Conservation (phyloP, 257 asterid species). For the Nicotiana paniculata region DNA sequence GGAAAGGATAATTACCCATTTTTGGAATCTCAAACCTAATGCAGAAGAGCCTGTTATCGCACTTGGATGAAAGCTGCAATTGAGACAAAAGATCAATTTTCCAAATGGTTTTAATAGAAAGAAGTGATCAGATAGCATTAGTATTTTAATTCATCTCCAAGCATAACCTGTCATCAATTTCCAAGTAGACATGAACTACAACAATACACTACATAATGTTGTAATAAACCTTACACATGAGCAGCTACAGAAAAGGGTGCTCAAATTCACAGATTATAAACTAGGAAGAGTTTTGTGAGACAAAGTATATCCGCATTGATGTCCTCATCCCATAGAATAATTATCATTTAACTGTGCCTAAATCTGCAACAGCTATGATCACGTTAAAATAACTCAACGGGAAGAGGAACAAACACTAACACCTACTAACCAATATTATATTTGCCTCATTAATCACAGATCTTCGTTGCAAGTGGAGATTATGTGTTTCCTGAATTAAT, state of each 20-base stretch:
- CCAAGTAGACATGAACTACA: not conserved
- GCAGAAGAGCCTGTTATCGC: conserved; percentile 70
- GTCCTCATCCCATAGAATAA: not conserved
- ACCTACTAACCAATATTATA: not conserved
- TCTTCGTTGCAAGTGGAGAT: conserved; percentile 3
- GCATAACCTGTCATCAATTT: not conserved
- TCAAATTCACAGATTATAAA: conserved; percentile 4
- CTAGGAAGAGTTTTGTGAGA: not conserved
- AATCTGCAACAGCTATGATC: not conserved
- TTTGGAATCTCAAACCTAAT: conserved; percentile 54
- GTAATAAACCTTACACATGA: not conserved
- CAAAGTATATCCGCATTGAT: not conserved
- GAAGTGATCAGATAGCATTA: not conserved
- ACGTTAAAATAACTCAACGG: not conserved
- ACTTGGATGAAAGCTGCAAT: conserved; percentile 83
- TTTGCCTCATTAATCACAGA: not conserved
- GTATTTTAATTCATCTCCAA: conserved; percentile 1
- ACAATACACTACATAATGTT: not conserved
- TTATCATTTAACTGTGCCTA: not conserved
- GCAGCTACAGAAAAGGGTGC: not conserved
- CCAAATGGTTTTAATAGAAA: not conserved
- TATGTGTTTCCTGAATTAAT: not conserved
- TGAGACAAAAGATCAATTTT: conserved; percentile 10
- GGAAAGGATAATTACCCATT: conserved; percentile 55
- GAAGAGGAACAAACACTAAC: not conserved